Evolutionary conservation across 2,329 filamentous ascomycete genomes (phyloP), one percentile per base, ranked within the genome.

Genomic region (Monosporascus sp.): DNA sequence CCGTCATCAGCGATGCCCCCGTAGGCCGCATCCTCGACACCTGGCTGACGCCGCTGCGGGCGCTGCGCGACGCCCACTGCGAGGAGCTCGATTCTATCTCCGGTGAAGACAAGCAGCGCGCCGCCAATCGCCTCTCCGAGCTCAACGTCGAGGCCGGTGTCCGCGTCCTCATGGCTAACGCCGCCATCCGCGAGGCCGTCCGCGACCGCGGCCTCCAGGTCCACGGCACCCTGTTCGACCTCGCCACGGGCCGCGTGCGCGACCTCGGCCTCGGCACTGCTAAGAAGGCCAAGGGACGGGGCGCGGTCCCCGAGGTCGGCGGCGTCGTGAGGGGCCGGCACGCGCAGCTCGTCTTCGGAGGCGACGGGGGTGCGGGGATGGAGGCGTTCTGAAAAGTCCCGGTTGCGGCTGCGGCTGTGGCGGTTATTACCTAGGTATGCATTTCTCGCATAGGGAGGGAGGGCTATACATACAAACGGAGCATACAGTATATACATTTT

Each of bases 161-260:
- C 54, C 76, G 84, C 60, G 79, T 83, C 20, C 71, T 94, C 53
- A 81, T 86, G 74, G 78, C 83, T 65, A 91, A 91, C 70, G 75
- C 78, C 49, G 79, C 81, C 24, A 79, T 95, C 31, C 78, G 85
- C 63, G 85, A 89, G 57, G 89, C 88, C 26, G 82, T 91, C 55
- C 70, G 75, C 58, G 84, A 90, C 62, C 77, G 88, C 28, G 87
- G 86, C 1, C 70, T 96, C 43, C 74, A 86, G 70, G 80, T 95
- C 6, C 89, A 94, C 68, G 90, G 89, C n/a, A 77, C 86, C 51
- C 75, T 95, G 15, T 93, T 89, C 68, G 86, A 94, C 59, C 71
- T 83, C 50, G 71, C 62, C 6, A 70, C 65, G 20, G 80, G 80
- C 14, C 72, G 73, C 55, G 68, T 83, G 50, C 68, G 69, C 40